Conservation (phyloP, 352 stramenopile species). For the Pythium rishiriense region DNA sequence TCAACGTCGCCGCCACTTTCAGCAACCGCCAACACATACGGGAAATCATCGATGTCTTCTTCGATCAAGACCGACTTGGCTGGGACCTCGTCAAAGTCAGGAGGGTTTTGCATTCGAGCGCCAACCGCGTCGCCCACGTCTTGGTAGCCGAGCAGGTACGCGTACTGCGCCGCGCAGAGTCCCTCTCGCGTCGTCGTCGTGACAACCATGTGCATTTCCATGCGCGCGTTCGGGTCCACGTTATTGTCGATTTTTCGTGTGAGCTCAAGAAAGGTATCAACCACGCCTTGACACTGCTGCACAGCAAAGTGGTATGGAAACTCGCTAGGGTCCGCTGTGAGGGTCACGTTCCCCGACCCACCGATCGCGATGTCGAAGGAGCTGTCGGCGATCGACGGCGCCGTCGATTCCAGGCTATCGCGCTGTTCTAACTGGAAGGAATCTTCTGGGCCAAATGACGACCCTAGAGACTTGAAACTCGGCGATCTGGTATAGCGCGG, state of each 20-base stretch:
- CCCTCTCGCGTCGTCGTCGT: conserved; percentile 6
- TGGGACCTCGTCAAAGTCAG: neutral
- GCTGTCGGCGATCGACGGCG: neutral
- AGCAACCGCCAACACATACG: conserved; percentile 3
- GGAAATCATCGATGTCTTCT: conserved; percentile 10
- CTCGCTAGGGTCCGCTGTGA: neutral
- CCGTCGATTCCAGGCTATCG: neutral
- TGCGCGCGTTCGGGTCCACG: neutral
- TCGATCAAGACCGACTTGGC: neutral
- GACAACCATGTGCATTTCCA: conserved; percentile 8
- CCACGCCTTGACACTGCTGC: conserved; percentile 8
- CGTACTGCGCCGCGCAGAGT: conserved; percentile 16
- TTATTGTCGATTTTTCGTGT: conserved; percentile 1
- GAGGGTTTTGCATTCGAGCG: neutral
- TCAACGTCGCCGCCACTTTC: conserved; percentile 6
- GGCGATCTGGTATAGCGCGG: neutral
- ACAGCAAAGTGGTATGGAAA: conserved; percentile 26
- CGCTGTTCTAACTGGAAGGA: neutral
- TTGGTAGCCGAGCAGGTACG: conserved; percentile 3
- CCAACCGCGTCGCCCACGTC: conserved; percentile 11
- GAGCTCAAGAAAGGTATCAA: conserved; percentile 11
- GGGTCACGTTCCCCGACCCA: neutral
- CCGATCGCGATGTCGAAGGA: neutral
- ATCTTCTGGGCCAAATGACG: neutral
- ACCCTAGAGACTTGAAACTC: neutral